These are phyloP conservation scores for Podaxis sp. DNA, from an alignment of 768 basidiomycete species.

Conservation along the genomic window DNA sequence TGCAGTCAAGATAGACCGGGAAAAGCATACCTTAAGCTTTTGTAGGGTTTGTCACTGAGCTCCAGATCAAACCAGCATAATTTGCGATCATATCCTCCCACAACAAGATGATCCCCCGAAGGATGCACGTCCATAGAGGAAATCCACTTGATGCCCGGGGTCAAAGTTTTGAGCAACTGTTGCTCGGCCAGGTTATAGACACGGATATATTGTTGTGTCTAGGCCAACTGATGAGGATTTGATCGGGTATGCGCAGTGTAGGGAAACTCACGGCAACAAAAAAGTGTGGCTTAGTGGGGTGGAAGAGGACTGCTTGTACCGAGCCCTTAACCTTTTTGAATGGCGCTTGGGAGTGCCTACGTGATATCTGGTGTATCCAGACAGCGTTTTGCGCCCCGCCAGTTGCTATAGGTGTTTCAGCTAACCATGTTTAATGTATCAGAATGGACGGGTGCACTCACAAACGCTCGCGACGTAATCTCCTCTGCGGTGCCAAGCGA, in stretches of 20 bases:
- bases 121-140: constrained; percentile 97
- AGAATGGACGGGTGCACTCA: constrained; percentile 38
- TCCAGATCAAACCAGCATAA: constrained; percentile 99
- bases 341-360: constrained; percentile 94
- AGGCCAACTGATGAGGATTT: constrained; percentile 14
- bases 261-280: constrained; percentile 84
- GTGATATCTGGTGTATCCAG: constrained; percentile 93
- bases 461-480: constrained; percentile 96
- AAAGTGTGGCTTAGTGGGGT: constrained; percentile 92
- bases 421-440: constrained; percentile 11
- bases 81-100: constrained; percentile 97
- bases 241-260: constrained; percentile 2
- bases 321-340: constrained; percentile 93
- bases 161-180: constrained; percentile 88
- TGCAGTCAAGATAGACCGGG: constrained; percentile 1
- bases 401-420: constrained; percentile 37
- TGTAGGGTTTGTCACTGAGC: constrained; percentile 94
- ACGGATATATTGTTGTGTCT: constrained; percentile 97
- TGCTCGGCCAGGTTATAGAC: constrained; percentile 94
- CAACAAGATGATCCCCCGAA: constrained; percentile 92
- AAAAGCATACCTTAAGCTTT: constrained; percentile 73
- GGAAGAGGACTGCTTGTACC: constrained; percentile 91
- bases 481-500: constrained; percentile 90
- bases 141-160: constrained; percentile 96
- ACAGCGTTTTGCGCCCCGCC: constrained; percentile 76